Conservation (phyloP, 352 stramenopile species). For the Phytopythium helicoides region DNA sequence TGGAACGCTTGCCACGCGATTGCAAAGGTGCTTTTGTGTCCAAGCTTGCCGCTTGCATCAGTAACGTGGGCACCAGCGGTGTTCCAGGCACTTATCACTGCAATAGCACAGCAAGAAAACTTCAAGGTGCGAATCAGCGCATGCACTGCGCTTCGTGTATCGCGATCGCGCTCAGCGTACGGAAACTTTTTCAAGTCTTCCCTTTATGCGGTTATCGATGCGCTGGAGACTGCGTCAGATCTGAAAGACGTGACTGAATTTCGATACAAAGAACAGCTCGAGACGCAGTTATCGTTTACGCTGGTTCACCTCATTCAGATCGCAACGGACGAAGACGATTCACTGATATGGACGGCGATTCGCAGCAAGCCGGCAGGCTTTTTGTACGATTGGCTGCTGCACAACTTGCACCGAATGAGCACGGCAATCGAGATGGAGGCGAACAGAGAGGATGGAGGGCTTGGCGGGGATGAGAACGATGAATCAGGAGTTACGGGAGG, state of each 20-base stretch:
- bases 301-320: slow-evolving; percentile 82
- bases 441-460: slow-evolving; percentile 33
- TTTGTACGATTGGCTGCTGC: slow-evolving; percentile 88
- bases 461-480: slow-evolving; percentile 15
- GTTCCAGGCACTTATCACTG: slow-evolving; percentile 73
- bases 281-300: slow-evolving; percentile 86
- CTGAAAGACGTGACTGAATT: slow-evolving; percentile 88
- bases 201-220: slow-evolving; percentile 63
- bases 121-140: slow-evolving; percentile 89
- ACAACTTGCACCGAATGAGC: slow-evolving; percentile 85
- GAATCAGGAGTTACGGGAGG: slow-evolving; percentile 21
- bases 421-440: slow-evolving; percentile 39
- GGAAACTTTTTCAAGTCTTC: slow-evolving; percentile 69
- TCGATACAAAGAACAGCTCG: slow-evolving; percentile 88
- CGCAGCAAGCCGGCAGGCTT: slow-evolving; percentile 65
- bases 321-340: slow-evolving; percentile 65
- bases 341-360: slow-evolving; percentile 61
- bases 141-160: slow-evolving; percentile 72
- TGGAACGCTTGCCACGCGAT: slow-evolving; percentile 89
- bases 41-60: slow-evolving; percentile 67
- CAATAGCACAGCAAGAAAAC: slow-evolving; percentile 84
- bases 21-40: slow-evolving; percentile 83
- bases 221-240: slow-evolving; percentile 80
- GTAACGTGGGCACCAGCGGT: slow-evolving; percentile 74
- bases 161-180: slow-evolving; percentile 60